Base-by-base conservation (phyloP, 768 basidiomycete genomes). In the Termitomyces sp. region DNA sequence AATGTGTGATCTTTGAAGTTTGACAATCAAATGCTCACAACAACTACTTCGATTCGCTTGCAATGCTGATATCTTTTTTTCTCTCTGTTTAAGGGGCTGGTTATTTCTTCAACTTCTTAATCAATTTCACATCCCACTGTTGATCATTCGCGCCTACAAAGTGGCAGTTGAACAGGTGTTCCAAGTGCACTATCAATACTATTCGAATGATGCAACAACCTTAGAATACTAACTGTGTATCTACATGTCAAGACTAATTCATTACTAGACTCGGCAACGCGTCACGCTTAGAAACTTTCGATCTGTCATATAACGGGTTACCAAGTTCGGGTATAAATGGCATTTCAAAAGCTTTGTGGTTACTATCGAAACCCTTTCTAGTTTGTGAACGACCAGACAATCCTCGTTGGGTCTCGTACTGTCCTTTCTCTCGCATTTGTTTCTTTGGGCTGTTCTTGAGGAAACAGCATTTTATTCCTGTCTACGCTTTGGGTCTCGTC, bases 341-440 rank as follows among this genome's bases (percentile, higher is more conserved):
- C 20, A 20, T 33, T 5, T 10, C 13, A 23, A 50, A 32, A 26
- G 18, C 48, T 33, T 41, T 12, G 16, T 23, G n/a, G 16, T 23
- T 23, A 23, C 23, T 23, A 6, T 36, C 7, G 7, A 3, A 35
- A 35, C 12, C n/a, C 32, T 50, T 50, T 33, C 18, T 3, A 50
- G 9, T 33, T 8, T 14, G 35, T 26, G 35, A 32, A 51, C 35
- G 50, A 51, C 35, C 4, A 13, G 23, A 13, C 7, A 28, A 55
- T 32, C 47, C 35, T 57, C 35, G 32, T 54, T 61, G 33, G 55
- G 51, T 51, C 50, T 56, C 51, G 53, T 48, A 55, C 53, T 61
- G 61, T 50, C 23, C 23, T 23, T 23, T 59, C 54, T 58, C 16
- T 52, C 7, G 35, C 23, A 36, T 61, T 58, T 58, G 61, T 60